phyloP scores from a whole-genome alignment of 1,284 basidiomycete genomes.

The Xerocomus amazonicus region DNA sequence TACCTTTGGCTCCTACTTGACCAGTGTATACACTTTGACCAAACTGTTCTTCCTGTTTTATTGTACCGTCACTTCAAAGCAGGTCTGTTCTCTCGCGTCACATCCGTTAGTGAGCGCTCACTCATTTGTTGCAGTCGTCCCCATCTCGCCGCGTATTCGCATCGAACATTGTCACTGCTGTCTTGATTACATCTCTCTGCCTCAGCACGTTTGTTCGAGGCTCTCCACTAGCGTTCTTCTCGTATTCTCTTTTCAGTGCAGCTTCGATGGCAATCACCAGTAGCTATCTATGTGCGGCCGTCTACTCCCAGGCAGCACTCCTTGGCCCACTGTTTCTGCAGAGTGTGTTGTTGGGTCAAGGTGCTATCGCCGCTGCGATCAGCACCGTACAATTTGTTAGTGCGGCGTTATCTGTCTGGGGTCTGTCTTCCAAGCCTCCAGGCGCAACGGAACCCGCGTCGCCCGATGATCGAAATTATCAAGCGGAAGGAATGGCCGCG shows the following conservation, averaged over 20 bases:
- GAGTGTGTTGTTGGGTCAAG: slow-evolving; percentile 69
- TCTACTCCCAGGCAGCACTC: slow-evolving; percentile 64
- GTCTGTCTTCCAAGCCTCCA: slow-evolving; percentile 28
- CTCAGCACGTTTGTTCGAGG: slow-evolving; percentile 54
- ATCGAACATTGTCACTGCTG: slow-evolving; percentile 41
- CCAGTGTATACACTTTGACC: slow-evolving; percentile 58
- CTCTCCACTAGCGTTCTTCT: slow-evolving; percentile 53
- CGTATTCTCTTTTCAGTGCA: slow-evolving; percentile 60
- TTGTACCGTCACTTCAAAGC: slow-evolving; percentile 63
- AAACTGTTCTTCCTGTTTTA: slow-evolving; percentile 67
- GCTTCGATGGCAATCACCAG: slow-evolving; percentile 57
- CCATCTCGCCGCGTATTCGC: slow-evolving; percentile 47
- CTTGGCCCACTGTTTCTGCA: slow-evolving; percentile 68
- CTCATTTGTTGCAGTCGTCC: slow-evolving; percentile 31
- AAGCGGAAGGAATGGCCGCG: slow-evolving; percentile 57
- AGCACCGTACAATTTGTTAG: slow-evolving; percentile 66
- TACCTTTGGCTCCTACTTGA: slow-evolving; percentile 70
- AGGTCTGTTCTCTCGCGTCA: slow-evolving; percentile 37
- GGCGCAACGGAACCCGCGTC: background rate
- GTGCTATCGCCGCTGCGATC: slow-evolving; percentile 67
- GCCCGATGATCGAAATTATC: slow-evolving; percentile 30
- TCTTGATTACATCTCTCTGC: slow-evolving; percentile 53
- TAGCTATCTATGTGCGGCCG: slow-evolving; percentile 65
- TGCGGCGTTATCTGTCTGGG: slow-evolving; percentile 50
- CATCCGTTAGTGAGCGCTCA: background rate